Evolutionary conservation across 352 stramenopile species (phyloP), one percentile per base, ranked within the genome.

Genomic region (Vaucheria bursata): DNA sequence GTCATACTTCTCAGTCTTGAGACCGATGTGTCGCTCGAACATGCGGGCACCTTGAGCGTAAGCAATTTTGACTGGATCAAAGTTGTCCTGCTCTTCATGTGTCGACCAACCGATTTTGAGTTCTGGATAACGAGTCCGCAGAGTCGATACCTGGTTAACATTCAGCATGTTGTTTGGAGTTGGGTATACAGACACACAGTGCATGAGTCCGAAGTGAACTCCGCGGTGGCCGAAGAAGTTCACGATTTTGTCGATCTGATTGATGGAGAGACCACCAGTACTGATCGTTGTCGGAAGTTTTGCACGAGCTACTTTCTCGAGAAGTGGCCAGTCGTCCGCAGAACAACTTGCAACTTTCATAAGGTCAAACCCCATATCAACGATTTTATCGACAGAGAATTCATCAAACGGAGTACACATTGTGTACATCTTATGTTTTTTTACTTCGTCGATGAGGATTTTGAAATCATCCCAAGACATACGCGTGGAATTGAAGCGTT

Each of bases 351-450:
- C 45, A 59, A 59, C 25, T 59, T 59, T 59, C 18, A 59, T 59
- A 59, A 59, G 18, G 25, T 59, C 45, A 18, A 59, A 18, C 45
- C 25, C 25, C 18, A 18, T 18, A 18, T 59, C 45, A 18, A 59
- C 18, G 18, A 59, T 59, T 18, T 18, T 25, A 59, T 25, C 45
- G 25, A 59, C 45, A 59, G 45, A 59, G 18, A 18, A 18, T 59
- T 59, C 45, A 59, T 59, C 45, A 59, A 59, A 59, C 18, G 45
- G 45, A 18, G 45, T 59, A 59, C 45, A 59, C 45, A 59, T 59
- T 18, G 12, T 59, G 25, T 59, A 25, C 45, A 59, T 59, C 18
- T 25, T 25, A 18, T 59, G 12, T 18, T 18, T 25, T 25, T 59
- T 59, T 18, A 59, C 25, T 18, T 18, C 45, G 25, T 59, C 25